Base-by-base conservation (phyloP, 768 basidiomycete genomes). In the Mycena rebaudengoi region DNA sequence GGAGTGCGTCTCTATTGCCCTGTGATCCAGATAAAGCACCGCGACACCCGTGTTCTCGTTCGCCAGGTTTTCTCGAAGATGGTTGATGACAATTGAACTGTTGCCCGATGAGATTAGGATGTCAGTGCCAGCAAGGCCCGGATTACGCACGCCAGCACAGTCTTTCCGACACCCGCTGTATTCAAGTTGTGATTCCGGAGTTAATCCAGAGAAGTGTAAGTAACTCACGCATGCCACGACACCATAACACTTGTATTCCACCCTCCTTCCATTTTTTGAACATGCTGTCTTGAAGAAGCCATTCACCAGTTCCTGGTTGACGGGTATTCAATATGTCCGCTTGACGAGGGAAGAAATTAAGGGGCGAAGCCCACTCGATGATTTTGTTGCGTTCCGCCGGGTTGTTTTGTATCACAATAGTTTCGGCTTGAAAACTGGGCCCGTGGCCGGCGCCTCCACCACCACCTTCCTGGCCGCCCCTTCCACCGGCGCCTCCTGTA, bases 311-410 rank as follows among this genome's bases (percentile, higher is more conserved):
- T 35, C 44, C 44, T 46, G 39, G 28, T 45, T 58, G 56, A 12
- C 30, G 44, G 5, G 7, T 25, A 7, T 25, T 20, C 6, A 33
- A 57, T 43, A 58, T 58, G n/a, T 44, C 44, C 23, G 32, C 25
- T 20, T 58, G 56, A 26, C 29, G 56, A 1, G 56, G 30, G 23
- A 58, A 46, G 12, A 58, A 58, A 46, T 58, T 58, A 44, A 58
- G 28, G 20, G 56, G 56, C 20, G 56, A 58, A 23, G 21, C 33
- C 28, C 28, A 58, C 5, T 46, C n/a, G 28, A 58, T 58, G 23
- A 58, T 28, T 29, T 23, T n/a, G 7, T 46, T n/a, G 16, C 23
- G 26, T n/a, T 35, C 44, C 32, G 30, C n/a, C 30, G 18, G 23
- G 16, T 30, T 7, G 21, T 33, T 35, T 13, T 35, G 41, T 5